Evolutionary conservation across 192 early-diverging fungal genomes (phyloP).

Genomic region (Spizellomyces sp.): DNA sequence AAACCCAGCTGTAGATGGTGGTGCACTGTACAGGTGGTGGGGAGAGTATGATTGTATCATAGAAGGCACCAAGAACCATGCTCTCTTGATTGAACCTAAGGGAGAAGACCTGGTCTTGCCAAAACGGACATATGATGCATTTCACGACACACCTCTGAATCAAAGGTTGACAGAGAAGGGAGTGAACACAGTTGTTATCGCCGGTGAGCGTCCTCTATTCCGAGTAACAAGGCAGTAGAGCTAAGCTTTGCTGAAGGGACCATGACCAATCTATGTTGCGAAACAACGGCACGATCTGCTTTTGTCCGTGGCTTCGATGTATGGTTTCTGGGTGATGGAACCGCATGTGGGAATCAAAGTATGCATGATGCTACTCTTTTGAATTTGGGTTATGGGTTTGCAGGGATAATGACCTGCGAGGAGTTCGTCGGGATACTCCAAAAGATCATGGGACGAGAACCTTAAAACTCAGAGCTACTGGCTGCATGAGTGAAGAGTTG

Average conservation of each 20-base stretch:
- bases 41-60: neutral
- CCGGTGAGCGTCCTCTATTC: neutral
- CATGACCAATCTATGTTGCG: slow-evolving; percentile 1
- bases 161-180: neutral
- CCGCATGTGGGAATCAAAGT: neutral
- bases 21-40: neutral
- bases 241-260: neutral
- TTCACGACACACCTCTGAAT: neutral
- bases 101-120: neutral
- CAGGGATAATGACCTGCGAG: neutral
- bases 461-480: too few relatives aligned
- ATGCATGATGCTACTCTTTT: neutral
- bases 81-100: neutral
- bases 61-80: neutral
- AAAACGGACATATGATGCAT: neutral
- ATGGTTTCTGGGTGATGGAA: neutral
- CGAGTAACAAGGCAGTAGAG: neutral
- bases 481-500: too few relatives aligned
- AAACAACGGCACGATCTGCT: slow-evolving; percentile 10
- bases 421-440: neutral
- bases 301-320: neutral
- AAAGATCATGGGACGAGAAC: too few relatives aligned
- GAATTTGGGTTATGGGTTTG: slow-evolving; percentile 7
- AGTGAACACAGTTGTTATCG: slow-evolving; percentile 1
- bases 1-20: neutral